A percentile compares a stretch with the other conserved stretches of the same genome.
Evolutionary conservation across 768 basidiomycete genomes (phyloP).

Genomic region (Agaricus bisporus): DNA sequence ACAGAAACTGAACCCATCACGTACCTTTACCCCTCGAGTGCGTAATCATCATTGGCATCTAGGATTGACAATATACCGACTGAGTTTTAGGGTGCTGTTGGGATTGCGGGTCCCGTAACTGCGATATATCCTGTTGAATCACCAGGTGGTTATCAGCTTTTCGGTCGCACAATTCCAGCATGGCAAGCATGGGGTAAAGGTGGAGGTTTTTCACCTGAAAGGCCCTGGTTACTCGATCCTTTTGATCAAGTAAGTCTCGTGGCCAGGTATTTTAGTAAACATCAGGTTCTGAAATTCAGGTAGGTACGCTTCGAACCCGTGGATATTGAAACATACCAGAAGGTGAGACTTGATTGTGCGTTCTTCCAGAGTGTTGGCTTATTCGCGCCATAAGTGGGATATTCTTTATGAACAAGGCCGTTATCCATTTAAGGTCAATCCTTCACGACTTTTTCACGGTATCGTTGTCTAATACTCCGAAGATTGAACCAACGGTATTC

Average conservation of each 20-base stretch:
- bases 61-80: neutral
- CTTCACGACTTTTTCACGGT: neutral
- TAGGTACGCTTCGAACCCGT: slow-evolving; percentile 49
- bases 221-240: slow-evolving; percentile 54
- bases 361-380: neutral
- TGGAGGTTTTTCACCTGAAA: slow-evolving; percentile 33
- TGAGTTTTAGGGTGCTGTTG: slow-evolving; percentile 51
- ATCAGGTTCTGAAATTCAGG: neutral
- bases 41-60: slow-evolving; percentile 10
- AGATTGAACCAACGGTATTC: slow-evolving; percentile 47
- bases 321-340: slow-evolving; percentile 38
- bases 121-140: slow-evolving; percentile 63
- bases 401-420: slow-evolving; percentile 45
- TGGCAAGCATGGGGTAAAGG: slow-evolving; percentile 64
- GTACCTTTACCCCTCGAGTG: slow-evolving; percentile 59
- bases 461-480: neutral
- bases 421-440: slow-evolving; percentile 41
- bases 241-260: slow-evolving; percentile 49
- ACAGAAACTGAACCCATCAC: slow-evolving; percentile 73
- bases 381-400: slow-evolving; percentile 34
- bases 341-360: slow-evolving; percentile 25
- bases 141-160: slow-evolving; percentile 62
- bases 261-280: neutral
- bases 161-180: slow-evolving; percentile 55
- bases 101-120: slow-evolving; percentile 59